Percentiles rank a stretch among this genome's conserved stretches.
phyloP scores from a whole-genome alignment of 345 rosid genomes.

The Rhodamnia rubescens region DNA sequence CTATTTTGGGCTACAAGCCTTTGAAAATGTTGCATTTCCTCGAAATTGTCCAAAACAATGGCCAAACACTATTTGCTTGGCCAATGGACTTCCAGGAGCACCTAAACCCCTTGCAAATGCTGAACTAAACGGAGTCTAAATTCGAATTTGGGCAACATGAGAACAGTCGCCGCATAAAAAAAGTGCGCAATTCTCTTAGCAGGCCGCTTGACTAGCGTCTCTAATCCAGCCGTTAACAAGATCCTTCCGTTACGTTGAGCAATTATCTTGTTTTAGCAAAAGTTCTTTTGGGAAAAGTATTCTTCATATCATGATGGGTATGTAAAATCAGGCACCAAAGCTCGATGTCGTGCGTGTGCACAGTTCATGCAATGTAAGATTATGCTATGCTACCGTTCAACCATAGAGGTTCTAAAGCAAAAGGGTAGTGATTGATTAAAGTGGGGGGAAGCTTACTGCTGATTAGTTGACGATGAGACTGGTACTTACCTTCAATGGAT shows the following conservation, averaged over 20 bases:
- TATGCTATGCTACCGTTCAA: background rate
- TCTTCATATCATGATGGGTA: background rate
- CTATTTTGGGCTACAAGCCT: too few relatives aligned
- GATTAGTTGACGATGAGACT: background rate
- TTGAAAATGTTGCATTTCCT: too few relatives aligned
- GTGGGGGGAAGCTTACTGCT: background rate
- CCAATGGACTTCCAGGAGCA: too few relatives aligned
- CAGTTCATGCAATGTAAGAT: background rate
- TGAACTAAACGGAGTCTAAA: too few relatives aligned
- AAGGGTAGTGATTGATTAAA: background rate
- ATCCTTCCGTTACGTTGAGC: background rate
- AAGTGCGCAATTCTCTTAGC: too few relatives aligned
- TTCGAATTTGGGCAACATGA: too few relatives aligned
- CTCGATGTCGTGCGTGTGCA: background rate
- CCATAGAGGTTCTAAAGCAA: background rate
- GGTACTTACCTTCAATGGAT: background rate
- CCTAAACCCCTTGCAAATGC: too few relatives aligned
- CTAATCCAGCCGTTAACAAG: background rate
- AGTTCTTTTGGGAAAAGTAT: background rate
- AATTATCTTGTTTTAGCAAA: background rate
- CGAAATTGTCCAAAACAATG: too few relatives aligned
- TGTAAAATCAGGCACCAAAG: background rate
- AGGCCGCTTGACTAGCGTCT: fast-evolving
- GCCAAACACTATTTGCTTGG: too few relatives aligned
- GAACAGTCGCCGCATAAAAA: background rate